phyloP scores from a whole-genome alignment of 1,284 basidiomycete genomes.

The Phellopilus nigrolimitatus region DNA sequence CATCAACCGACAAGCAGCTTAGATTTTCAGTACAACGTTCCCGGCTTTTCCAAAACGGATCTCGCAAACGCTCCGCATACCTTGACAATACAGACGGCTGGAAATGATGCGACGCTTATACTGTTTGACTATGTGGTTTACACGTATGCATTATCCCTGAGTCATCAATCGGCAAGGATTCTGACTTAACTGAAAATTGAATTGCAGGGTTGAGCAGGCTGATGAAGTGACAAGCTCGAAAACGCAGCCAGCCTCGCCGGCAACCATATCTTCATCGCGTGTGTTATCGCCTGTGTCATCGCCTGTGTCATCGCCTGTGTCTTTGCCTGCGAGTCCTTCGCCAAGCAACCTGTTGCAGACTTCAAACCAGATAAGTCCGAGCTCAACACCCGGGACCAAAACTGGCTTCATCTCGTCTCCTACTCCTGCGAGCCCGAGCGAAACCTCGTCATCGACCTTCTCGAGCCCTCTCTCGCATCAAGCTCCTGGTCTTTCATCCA shows the following conservation, averaged over 20 bases:
- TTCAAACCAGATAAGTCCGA: too few species aligned
- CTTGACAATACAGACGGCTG: constrained; percentile 3
- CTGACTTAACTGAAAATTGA: background rate
- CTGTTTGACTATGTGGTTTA: constrained; percentile 18
- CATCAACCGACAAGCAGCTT: background rate
- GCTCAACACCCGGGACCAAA: background rate
- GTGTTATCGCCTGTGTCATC: too few species aligned
- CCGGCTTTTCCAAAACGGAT: constrained; percentile 1
- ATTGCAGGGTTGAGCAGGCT: background rate
- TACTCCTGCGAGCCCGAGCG: background rate
- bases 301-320: too few species aligned
- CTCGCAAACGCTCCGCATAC: constrained; percentile 1
- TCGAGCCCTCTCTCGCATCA: background rate
- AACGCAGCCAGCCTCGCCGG: background rate
- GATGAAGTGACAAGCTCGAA: background rate
- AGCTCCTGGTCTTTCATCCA: too few species aligned
- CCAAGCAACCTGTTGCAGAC: too few species aligned
- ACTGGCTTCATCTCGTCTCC: background rate
- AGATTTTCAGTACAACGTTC: constrained; percentile 14
- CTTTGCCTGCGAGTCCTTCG: too few species aligned
- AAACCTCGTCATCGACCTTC: background rate
- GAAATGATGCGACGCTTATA: background rate
- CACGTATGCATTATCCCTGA: background rate
- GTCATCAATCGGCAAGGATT: background rate
- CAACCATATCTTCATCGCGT: too few species aligned